Conservation (phyloP, 2,329 filamentous ascomycete genomes). For the Neurospora crassa region DNA sequence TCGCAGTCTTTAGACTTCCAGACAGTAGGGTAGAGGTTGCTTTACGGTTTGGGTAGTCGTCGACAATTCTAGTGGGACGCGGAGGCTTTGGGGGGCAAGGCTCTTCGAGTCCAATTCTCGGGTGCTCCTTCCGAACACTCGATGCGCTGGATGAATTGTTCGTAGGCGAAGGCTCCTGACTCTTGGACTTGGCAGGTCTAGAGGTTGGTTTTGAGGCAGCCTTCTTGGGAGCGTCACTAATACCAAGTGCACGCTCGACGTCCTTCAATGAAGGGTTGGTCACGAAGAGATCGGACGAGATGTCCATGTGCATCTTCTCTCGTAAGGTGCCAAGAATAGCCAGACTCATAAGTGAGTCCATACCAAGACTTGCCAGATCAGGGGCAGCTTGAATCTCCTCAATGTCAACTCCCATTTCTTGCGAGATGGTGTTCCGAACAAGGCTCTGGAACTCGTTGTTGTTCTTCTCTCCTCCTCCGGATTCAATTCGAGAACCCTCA, state of each 20-base stretch:
- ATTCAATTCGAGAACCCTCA: slow-evolving; percentile 17
- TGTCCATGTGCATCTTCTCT: slow-evolving; percentile 41
- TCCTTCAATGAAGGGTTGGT: slow-evolving; percentile 54
- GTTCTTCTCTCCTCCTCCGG: slow-evolving; percentile 11
- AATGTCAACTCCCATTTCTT: slow-evolving; percentile 62
- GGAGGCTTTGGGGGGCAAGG: slow-evolving; percentile 27
- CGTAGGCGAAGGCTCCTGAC: slow-evolving; percentile 5
- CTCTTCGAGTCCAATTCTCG: slow-evolving; percentile 19
- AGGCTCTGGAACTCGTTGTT: slow-evolving; percentile 37
- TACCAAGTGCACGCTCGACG: slow-evolving; percentile 54
- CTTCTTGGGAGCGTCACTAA: slow-evolving; percentile 32
- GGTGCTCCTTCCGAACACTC: slow-evolving; percentile 6
- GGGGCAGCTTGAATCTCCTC: slow-evolving; percentile 48
- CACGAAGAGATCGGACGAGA: slow-evolving; percentile 51
- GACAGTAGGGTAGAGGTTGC: slow-evolving; percentile 37
- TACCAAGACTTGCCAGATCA: slow-evolving; percentile 45
- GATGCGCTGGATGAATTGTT: slow-evolving; percentile 4
- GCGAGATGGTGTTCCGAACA: slow-evolving; percentile 58
- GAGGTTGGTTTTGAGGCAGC: slow-evolving; percentile 19
- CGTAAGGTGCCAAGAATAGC: slow-evolving; percentile 45
- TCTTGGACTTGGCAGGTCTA: slow-evolving; percentile 21
- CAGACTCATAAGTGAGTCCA: slow-evolving; percentile 50
- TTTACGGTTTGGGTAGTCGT: slow-evolving; percentile 40
- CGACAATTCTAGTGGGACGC: slow-evolving; percentile 27
- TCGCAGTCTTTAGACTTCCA: slow-evolving; percentile 39